Percentiles rank a stretch among this genome's conserved stretches.
Evolutionary conservation across 164 flowering plant genomes (phyloP).

Genomic region (Sextonia rubra): DNA sequence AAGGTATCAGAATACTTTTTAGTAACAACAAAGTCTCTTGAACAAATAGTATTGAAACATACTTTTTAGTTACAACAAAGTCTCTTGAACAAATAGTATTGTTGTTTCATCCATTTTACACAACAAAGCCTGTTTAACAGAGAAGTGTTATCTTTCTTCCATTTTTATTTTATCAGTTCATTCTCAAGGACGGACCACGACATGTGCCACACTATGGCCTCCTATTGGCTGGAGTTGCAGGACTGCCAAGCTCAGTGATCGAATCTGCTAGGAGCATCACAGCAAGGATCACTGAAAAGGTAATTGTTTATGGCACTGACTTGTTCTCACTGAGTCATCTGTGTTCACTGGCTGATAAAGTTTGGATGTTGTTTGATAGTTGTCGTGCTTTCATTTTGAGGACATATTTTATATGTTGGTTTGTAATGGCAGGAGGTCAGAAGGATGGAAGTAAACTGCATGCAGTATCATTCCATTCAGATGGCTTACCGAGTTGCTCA

Average conservation of each 20-base stretch:
- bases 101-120: too few species aligned
- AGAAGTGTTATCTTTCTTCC: background rate
- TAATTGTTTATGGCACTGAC: conserved; percentile 8
- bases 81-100: too few species aligned
- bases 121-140: too few species aligned
- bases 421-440: conserved; percentile 44
- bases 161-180: conserved; percentile 43
- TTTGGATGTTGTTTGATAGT: background rate
- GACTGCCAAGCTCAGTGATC: conserved; percentile 73
- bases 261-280: conserved; percentile 78
- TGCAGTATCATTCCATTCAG: conserved; percentile 47
- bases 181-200: conserved; percentile 73
- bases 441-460: conserved; percentile 66
- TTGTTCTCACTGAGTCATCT: background rate
- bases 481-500: conserved; percentile 66
- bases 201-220: conserved; percentile 91
- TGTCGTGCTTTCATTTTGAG: background rate
- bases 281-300: conserved; percentile 66
- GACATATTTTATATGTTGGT: background rate
- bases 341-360: background rate
- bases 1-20: conserved; percentile 76
- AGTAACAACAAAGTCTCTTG: too few species aligned
- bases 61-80: too few species aligned
- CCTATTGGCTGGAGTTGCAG: conserved; percentile 89
- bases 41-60: too few species aligned